phyloP scores from a whole-genome alignment of 148 eudicot genomes.

The Rhododendron williamsianum region DNA sequence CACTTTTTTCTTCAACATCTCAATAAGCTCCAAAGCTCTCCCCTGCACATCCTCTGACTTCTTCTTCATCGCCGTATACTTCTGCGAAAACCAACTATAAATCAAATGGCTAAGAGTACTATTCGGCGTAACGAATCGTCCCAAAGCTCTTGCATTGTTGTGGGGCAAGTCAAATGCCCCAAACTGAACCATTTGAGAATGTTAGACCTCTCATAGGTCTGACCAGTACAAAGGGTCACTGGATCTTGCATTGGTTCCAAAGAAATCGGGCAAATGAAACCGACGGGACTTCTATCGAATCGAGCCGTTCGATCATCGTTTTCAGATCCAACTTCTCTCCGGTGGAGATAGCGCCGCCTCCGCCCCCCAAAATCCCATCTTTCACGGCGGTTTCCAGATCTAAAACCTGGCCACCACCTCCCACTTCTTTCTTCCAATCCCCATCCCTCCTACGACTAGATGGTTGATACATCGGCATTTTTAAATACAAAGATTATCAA shows the following conservation, averaged over 20 bases:
- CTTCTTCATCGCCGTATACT: constrained; percentile 74
- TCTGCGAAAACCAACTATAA: constrained; percentile 66
- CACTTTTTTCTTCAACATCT: constrained; percentile 50
- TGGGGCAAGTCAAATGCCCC: constrained; percentile 84
- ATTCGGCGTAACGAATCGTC: constrained; percentile 80
- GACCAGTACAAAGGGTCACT: constrained; percentile 88
- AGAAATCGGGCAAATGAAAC: constrained; percentile 91
- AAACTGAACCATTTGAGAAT: constrained; percentile 73
- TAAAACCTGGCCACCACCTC: constrained; percentile 57
- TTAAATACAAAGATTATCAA: background rate
- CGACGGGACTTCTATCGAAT: constrained; percentile 52
- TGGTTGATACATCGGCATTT: constrained; percentile 58
- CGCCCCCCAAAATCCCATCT: constrained; percentile 54
- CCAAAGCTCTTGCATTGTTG: constrained; percentile 79
- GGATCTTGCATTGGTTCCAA: constrained; percentile 94
- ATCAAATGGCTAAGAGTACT: constrained; percentile 62
- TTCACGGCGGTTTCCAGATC: constrained; percentile 81
- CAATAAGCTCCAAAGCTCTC: constrained; percentile 68
- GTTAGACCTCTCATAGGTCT: constrained; percentile 78
- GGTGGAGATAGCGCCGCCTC: background rate
- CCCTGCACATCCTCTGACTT: constrained; percentile 85
- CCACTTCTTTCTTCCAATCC: constrained; percentile 28
- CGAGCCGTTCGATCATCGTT: constrained; percentile 71
- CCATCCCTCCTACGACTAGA: constrained; percentile 16
- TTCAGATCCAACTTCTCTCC: constrained; percentile 61